These are phyloP conservation scores for Claviceps arundinis DNA, from an alignment of 2,329 filamentous ascomycete genomes.

Conservation along the genomic window DNA sequence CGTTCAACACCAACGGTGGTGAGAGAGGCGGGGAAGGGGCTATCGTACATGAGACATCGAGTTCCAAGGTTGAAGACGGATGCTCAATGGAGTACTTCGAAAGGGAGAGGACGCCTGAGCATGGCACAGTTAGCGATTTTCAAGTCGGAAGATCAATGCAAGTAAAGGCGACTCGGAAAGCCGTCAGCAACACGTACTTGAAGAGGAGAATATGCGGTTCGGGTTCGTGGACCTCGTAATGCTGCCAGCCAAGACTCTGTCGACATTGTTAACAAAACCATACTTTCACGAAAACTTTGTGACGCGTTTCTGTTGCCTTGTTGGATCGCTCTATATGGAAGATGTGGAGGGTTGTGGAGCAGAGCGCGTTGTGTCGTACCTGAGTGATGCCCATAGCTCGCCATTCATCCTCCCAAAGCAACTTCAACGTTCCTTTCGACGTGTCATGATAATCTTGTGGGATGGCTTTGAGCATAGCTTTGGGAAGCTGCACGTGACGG, in stretches of 20 bases:
- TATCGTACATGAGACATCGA: conserved; percentile 12
- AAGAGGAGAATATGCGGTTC: conserved; percentile 97
- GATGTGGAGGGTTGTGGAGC: background rate
- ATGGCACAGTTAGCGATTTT: background rate
- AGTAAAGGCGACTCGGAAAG: background rate
- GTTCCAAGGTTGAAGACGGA: conserved; percentile 1
- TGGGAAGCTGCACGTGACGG: conserved; percentile 92
- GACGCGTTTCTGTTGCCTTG: background rate
- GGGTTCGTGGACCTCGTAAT: conserved; percentile 97
- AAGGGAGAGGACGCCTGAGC: conserved; percentile 69
- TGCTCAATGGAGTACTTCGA: conserved; percentile 52
- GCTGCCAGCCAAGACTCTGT: conserved; percentile 95
- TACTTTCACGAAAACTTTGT: background rate
- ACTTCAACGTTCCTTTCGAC: conserved; percentile 80
- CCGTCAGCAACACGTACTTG: conserved; percentile 49
- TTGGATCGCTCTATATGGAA: background rate
- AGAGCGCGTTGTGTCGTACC: conserved; percentile 37
- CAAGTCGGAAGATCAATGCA: background rate
- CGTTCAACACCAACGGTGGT: conserved; percentile 7
- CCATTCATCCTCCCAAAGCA: conserved; percentile 98
- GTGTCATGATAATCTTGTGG: conserved; percentile 89
- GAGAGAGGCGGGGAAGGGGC: conserved; percentile 4
- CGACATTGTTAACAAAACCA: background rate
- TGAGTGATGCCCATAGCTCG: conserved; percentile 92
- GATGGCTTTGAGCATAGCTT: conserved; percentile 95